Evolutionary conservation across 495 filamentous ascomycete genomes (phyloP), one percentile per base, ranked within the genome.

Genomic region (Penicillium verhagenii): DNA sequence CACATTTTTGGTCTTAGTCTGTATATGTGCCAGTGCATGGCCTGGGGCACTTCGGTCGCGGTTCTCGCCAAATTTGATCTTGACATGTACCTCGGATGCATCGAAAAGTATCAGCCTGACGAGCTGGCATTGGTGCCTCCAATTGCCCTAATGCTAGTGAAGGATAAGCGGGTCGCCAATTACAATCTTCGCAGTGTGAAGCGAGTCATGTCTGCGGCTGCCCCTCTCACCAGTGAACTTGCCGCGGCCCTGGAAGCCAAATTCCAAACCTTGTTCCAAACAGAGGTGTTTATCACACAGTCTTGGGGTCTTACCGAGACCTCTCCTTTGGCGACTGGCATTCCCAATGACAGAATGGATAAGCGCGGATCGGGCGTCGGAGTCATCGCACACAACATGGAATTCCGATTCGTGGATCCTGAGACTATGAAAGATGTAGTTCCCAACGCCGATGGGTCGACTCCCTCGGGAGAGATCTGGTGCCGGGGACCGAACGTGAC

Each of bases 31-130:
- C 60, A 64, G 16, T 56, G 57, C 20, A 16, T 64, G 10, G n/a
- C 56, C 7, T 58, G 57, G 54, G 63, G 63, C 1, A 64, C 60
- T 1, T 52, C 60, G 1, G 68, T 82, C 0, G 68, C 91, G 0
- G 80, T 96, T 11, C 84, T 96, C 79, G 71, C 86, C 16, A 85
- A 83, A 38, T 96, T 95, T 65, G 87, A 91, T 29, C 72, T 96
- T 18, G 81, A 85, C 9, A 14, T 23, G 0, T 66, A 58, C 31
- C 55, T 66, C 6, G 23, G 44, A 35, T 61, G 52, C 35, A 47
- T 66, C 14, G 35, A 66, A 21, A 64, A 64, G 29, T 61, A 64
- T 33, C 48, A 44, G 16, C 63, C 63, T 1, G 60, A 57, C 13
- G 60, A 64, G 29, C 61, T 66, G 29, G 44, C 58, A 20, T 18